Evolutionary conservation across 148 eudicot species (phyloP).

Genomic region (Mesembryanthemum crystallinum): DNA sequence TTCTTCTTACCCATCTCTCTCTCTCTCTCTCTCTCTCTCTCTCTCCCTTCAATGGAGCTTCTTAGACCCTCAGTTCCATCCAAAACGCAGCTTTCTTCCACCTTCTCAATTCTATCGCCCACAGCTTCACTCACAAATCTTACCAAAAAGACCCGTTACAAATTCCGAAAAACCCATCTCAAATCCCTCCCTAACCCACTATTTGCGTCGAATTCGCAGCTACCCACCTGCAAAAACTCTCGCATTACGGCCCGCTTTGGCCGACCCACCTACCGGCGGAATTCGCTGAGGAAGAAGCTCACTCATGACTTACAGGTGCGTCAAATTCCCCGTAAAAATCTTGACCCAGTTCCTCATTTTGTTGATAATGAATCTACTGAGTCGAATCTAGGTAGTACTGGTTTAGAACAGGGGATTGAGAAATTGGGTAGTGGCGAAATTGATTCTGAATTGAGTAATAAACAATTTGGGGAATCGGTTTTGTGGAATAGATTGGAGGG

Average conservation of each 20-base stretch:
- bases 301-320: slow-evolving; percentile 43
- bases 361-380: slow-evolving; percentile 26
- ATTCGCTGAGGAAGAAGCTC: slow-evolving; percentile 71
- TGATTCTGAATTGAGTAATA: slow-evolving; percentile 20
- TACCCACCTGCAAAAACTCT: slow-evolving; percentile 25
- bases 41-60: slow-evolving; percentile 34
- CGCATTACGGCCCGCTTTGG: slow-evolving; percentile 48
- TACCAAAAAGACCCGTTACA: slow-evolving; percentile 28
- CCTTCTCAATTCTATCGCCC: slow-evolving; percentile 20
- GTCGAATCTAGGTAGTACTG: slow-evolving; percentile 23
- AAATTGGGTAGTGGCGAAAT: slow-evolving; percentile 28
- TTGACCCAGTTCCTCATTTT: slow-evolving; percentile 33
- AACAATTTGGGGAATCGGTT: slow-evolving; percentile 39
- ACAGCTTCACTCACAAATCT: slow-evolving; percentile 25
- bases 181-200: slow-evolving; percentile 16
- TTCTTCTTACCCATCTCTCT: background rate
- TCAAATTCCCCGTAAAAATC: slow-evolving; percentile 16
- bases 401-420: slow-evolving; percentile 13
- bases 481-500: slow-evolving; percentile 56
- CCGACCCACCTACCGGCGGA: slow-evolving; percentile 49
- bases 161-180: slow-evolving; percentile 29
- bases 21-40: background rate
- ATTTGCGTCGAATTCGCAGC: slow-evolving; percentile 22
- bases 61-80: slow-evolving; percentile 25
- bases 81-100: slow-evolving; percentile 12